Evolutionary conservation across 1,139 yeast species (phyloP), one percentile per base, ranked within the genome.

Genomic region (Suhomyces wounanorum): DNA sequence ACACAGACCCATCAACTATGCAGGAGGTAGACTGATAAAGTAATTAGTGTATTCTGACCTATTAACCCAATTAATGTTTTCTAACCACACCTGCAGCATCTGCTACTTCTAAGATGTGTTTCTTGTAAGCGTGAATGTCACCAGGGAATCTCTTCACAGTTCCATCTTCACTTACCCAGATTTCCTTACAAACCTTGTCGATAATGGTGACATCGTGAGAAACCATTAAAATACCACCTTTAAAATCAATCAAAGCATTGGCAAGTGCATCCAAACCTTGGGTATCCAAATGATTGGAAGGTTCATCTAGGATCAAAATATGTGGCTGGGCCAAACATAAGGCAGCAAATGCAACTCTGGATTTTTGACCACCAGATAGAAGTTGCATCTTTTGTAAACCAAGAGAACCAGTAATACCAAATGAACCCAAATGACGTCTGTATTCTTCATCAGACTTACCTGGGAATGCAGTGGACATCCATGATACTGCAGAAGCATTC

Each of bases 281-380:
- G 14, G 97, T 92, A 86, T 94, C 99, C 81, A 94, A 84, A 72
- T 94, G 99, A 75, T 94, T 94, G 10, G 98, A 90, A 71, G 99
- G 99, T 79, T 95, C 99, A 77, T 94, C 99, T 60, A 94, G 77
- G 65, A 94, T 84, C 62, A 94, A 78, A 44, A 94, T 84, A 67
- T 94, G 99, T n/a, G 99, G 99, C 57, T 87, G 87, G 57, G 82
- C 82, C 63, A 94, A 77, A 72, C 98, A 91, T 58, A 94, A 78
- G 18, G 97, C 94, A 11, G 99, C 98, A 73, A 94, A 94, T 0
- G 98, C 98, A 42, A 94, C 99, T 75, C 99, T 85, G 37, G 98
- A 91, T 68, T 94, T 95, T 67, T 94, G 99, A 77, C 99, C 99
- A 69, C 99, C 99, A 10, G 98, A 94, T 52, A 94, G 76, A 49